phyloP scores from a whole-genome alignment of 306 rosid genomes.

The Prunus salicina region DNA sequence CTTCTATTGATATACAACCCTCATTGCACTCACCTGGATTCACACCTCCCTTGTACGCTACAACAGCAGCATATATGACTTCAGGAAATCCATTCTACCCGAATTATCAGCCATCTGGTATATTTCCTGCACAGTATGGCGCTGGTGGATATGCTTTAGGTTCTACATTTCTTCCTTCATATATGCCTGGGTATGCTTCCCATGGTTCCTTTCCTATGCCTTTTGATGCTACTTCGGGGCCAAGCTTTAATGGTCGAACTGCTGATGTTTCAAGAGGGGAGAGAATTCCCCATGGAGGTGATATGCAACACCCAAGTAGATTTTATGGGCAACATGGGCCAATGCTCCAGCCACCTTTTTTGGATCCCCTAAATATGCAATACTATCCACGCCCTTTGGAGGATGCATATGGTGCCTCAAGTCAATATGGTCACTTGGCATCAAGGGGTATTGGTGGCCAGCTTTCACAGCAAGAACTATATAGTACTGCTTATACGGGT shows the following conservation, averaged over 20 bases:
- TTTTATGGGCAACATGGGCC: slow-evolving; percentile 49
- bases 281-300: slow-evolving; percentile 33
- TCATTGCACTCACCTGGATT: slow-evolving; percentile 41
- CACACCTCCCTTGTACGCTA: slow-evolving; percentile 47
- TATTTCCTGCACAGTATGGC: slow-evolving; percentile 39
- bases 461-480: slow-evolving; percentile 29
- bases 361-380: slow-evolving; percentile 43
- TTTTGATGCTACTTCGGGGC: slow-evolving; percentile 39
- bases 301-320: slow-evolving; percentile 41
- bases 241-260: slow-evolving; percentile 38
- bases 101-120: slow-evolving; percentile 37
- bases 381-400: slow-evolving; percentile 36
- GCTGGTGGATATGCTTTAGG: slow-evolving; percentile 47
- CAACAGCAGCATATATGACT: slow-evolving; percentile 45
- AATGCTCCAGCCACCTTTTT: slow-evolving; percentile 43
- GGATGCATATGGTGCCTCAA: slow-evolving; percentile 37
- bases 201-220: slow-evolving; percentile 46
- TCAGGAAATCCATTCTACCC: slow-evolving; percentile 47
- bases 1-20: slow-evolving; percentile 43
- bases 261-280: slow-evolving; percentile 38
- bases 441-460: slow-evolving; percentile 32
- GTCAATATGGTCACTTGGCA: slow-evolving; percentile 33
- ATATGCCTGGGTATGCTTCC: slow-evolving; percentile 46
- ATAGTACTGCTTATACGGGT: slow-evolving; percentile 21
- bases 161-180: slow-evolving; percentile 37